A percentile compares a stretch with the other conserved stretches of the same genome.
phyloP scores from a whole-genome alignment of 352 stramenopile genomes.

The Pythium graminicola region DNA sequence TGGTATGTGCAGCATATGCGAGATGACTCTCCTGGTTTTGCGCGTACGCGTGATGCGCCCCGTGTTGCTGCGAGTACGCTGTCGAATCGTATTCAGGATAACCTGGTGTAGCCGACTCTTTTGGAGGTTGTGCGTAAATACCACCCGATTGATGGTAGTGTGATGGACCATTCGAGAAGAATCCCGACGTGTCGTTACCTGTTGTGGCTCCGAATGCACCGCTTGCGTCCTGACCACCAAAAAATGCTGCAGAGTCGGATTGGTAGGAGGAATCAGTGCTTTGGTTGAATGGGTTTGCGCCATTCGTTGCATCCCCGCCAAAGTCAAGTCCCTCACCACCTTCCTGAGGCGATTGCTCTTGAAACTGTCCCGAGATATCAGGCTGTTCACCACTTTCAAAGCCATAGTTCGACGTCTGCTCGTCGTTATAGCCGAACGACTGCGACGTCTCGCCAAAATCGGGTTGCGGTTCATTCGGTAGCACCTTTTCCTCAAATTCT shows the following conservation, averaged over 20 bases:
- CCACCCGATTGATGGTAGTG: slow-evolving; percentile 21
- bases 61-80: slow-evolving; percentile 3
- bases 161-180: slow-evolving; percentile 31
- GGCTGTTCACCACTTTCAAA: not conserved
- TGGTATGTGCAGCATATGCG: not conserved
- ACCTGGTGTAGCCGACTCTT: not conserved
- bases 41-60: not conserved
- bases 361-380: not conserved
- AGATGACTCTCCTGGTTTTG: slow-evolving; percentile 5
- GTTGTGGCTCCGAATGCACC: slow-evolving; percentile 6
- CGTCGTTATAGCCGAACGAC: not conserved
- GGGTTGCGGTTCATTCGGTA: not conserved
- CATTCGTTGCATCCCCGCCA: not conserved
- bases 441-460: not conserved
- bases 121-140: slow-evolving; percentile 16
- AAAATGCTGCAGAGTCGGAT: slow-evolving; percentile 29
- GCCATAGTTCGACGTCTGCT: not conserved
- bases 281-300: slow-evolving; percentile 1
- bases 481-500: no score
- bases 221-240: slow-evolving; percentile 16
- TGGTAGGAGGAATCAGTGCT: not conserved
- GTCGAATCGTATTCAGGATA: slow-evolving; percentile 4
- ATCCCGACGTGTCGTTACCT: slow-evolving; percentile 23
- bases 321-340: not conserved
- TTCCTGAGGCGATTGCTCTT: not conserved